Evolutionary conservation across 352 stramenopile genomes (phyloP).

Genomic region (Pythium aquatile): DNA sequence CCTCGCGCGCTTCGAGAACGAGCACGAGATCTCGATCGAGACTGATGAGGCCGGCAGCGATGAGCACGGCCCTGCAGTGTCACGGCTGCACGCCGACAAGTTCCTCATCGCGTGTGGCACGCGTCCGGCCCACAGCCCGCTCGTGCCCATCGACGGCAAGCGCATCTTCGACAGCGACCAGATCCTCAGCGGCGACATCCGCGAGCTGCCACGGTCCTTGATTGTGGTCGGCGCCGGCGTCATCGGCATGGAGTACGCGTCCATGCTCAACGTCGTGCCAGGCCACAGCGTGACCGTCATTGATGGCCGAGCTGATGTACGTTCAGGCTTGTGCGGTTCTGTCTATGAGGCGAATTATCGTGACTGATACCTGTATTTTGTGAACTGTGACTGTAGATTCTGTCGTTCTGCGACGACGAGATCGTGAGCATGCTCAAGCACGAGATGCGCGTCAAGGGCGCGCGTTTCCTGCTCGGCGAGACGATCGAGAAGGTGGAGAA

Average conservation of each 20-base stretch:
- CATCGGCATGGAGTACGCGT: constrained; percentile 91
- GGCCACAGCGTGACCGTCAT: constrained; percentile 87
- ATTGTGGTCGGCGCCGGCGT: constrained; percentile 85
- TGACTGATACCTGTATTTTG: not conserved
- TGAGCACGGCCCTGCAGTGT: constrained; percentile 24
- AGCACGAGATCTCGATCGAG: constrained; percentile 74
- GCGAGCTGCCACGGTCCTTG: constrained; percentile 65
- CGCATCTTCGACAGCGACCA: constrained; percentile 82
- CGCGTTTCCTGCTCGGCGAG: constrained; percentile 82
- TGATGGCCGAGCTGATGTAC: constrained; percentile 66
- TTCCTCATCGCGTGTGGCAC: constrained; percentile 87
- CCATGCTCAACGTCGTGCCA: constrained; percentile 88
- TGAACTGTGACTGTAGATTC: constrained; percentile 35
- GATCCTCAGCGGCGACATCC: constrained; percentile 69
- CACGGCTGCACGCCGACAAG: constrained; percentile 64
- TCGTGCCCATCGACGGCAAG: constrained; percentile 84
- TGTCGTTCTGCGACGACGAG: constrained; percentile 85
- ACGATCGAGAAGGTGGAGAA: constrained; percentile 76
- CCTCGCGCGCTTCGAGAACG: constrained; percentile 66
- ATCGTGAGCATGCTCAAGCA: constrained; percentile 88
- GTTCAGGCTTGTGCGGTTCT: constrained; percentile 21
- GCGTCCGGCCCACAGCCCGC: constrained; percentile 66
- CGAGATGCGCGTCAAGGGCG: constrained; percentile 88
- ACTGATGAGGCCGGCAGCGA: constrained; percentile 19
- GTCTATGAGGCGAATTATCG: not conserved